Evolutionary conservation across 2,329 filamentous ascomycete species (phyloP).

Genomic region (Westerdykella sp.): DNA sequence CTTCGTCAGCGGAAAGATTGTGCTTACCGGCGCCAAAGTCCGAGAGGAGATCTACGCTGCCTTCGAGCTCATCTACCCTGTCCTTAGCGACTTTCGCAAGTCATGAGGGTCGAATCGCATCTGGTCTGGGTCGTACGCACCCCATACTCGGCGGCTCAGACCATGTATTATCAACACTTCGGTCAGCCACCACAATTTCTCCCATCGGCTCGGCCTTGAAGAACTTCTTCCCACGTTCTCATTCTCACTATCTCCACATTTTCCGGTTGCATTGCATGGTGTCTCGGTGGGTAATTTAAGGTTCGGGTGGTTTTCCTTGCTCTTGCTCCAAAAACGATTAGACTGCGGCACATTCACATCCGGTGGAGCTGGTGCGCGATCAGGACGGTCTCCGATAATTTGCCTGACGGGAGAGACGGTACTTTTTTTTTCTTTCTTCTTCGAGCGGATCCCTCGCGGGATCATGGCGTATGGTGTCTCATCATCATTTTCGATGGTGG

Average conservation of each 20-base stretch:
- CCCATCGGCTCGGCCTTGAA: neutral
- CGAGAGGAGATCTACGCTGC: slow-evolving; percentile 75
- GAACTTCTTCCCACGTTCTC: neutral
- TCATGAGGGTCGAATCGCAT: neutral
- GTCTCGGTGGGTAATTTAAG: too few relatives aligned
- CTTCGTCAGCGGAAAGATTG: slow-evolving; percentile 97
- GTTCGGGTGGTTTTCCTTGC: too few relatives aligned
- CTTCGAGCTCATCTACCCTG: slow-evolving; percentile 33
- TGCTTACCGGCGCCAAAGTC: slow-evolving; percentile 94
- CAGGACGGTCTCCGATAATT: neutral
- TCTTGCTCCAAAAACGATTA: neutral
- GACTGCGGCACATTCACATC: neutral
- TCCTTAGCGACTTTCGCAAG: slow-evolving; percentile 54
- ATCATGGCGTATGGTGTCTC: neutral
- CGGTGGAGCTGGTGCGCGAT: neutral
- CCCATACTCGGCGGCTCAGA: neutral
- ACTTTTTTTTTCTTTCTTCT: neutral
- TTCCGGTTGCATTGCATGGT: neutral
- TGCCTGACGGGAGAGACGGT: neutral
- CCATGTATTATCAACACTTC: neutral
- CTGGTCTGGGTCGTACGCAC: neutral
- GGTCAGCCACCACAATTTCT: neutral
- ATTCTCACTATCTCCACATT: neutral
- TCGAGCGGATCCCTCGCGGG: neutral
- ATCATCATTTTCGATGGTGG: too few relatives aligned